Evolutionary conservation across 352 stramenopile genomes (phyloP), one percentile per base, ranked within the genome.

Genomic region (Globisporangium paddicum): DNA sequence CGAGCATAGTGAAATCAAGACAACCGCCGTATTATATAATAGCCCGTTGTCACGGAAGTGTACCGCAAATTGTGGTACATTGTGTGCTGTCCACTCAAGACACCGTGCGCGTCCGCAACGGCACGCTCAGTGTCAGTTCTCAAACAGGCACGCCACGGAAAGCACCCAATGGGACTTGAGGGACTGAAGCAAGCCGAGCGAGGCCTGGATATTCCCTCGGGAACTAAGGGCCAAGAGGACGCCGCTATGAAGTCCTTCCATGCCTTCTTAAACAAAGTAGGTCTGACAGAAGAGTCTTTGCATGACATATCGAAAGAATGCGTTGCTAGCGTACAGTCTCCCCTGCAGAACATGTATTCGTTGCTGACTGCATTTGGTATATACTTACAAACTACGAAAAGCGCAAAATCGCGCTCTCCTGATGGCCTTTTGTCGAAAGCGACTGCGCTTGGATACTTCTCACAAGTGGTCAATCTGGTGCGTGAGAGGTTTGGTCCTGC

Each of bases 391-490:
- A 50, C 21, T 5, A 50, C 28, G 44, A 16, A 26, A 30, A 50
- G 19, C 44, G 23, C 26, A 4, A 26, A 18, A 14, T 41, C 14
- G 16, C 26, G 47, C 47, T 48, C 42, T 48, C 7, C 42, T 48
- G 42, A 48, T 13, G 47, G 30, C 10, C 30, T 41, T 2, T 18
- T 53, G 0, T 34, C 23, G n/a, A 53, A 53, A 53, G 47, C 47
- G n/a, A 41, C 47, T 8, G 26, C 47, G 4, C 1, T 41, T 10
- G 26, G 28, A 21, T 40, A 41, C 25, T 40, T 13, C 6, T 53
- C 47, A 3, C 61, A 66, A 38, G 34, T 48, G 30, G 21, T 55
- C 1, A 65, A 63, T 25, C 18, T 66, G 0, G 11, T 66, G 1
- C 41, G 56, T 25, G 52, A 69, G 26, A 40, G 53, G 7, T 63